Percentiles rank a stretch among this genome's conserved stretches.
These are phyloP conservation scores for Cucurbita pepo DNA, from an alignment of 306 rosid species.

Conservation along the genomic window DNA sequence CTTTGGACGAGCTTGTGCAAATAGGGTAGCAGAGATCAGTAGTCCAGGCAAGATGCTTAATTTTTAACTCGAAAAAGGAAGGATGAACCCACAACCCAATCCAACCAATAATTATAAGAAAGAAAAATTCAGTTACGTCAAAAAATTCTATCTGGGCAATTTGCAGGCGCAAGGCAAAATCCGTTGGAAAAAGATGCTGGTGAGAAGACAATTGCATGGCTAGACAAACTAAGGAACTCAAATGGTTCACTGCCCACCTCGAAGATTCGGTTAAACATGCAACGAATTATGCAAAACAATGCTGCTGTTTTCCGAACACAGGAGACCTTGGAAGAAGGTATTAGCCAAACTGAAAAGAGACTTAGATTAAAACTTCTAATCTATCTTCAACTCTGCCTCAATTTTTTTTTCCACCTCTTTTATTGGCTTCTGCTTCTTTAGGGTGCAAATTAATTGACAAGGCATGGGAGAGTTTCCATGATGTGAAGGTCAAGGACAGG, in stretches of 20 bases:
- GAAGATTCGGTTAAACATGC: conserved; percentile 79
- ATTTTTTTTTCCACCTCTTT: not conserved
- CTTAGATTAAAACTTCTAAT: not conserved
- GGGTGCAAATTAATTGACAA: conserved; percentile 62
- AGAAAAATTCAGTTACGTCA: not conserved
- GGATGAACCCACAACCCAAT: not conserved
- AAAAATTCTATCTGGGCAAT: conserved; percentile 7
- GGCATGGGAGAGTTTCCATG: conserved; percentile 56
- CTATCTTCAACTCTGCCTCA: not conserved
- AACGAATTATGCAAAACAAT: conserved; percentile 84
- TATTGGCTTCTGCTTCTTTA: conserved; percentile 12
- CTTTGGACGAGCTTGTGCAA: conserved; percentile 88
- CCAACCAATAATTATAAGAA: not conserved
- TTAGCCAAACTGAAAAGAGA: not conserved
- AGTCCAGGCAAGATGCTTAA: conserved; percentile 52
- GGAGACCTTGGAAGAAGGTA: conserved; percentile 88
- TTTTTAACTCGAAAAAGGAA: not conserved
- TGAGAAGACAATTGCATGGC: conserved; percentile 86
- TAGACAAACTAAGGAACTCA: conserved; percentile 79
- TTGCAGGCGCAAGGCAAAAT: conserved; percentile 64
- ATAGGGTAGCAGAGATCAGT: conserved; percentile 69
- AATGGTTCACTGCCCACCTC: conserved; percentile 79
- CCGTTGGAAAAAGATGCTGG: conserved; percentile 88
- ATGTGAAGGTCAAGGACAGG: conserved; percentile 58
- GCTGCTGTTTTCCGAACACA: conserved; percentile 98